Conservation (phyloP, 177 flowering plant species). For the Vitis hybrid region DNA sequence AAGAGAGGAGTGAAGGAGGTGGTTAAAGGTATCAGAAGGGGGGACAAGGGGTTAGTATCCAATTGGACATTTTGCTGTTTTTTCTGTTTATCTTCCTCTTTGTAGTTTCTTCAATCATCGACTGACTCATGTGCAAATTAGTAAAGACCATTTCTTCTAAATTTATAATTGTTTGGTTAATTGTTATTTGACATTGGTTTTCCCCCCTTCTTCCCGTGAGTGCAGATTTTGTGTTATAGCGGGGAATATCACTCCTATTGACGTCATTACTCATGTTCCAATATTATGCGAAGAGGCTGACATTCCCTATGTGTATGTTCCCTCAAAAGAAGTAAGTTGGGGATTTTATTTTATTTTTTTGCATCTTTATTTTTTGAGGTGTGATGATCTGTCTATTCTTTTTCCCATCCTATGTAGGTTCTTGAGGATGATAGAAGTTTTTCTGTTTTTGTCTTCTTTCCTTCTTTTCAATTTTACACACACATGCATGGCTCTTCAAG, state of each 20-base stretch:
- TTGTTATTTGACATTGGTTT: neutral
- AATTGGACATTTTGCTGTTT: neutral
- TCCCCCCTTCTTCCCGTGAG: neutral
- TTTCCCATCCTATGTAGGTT: too few species aligned
- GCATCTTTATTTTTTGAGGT: too few species aligned
- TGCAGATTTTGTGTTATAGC: slow-evolving; percentile 90
- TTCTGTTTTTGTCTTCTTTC: too few species aligned
- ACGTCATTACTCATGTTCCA: slow-evolving; percentile 91
- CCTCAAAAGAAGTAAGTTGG: slow-evolving; percentile 77
- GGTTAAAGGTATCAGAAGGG: slow-evolving; percentile 85
- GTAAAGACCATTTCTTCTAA: neutral
- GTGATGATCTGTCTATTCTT: too few species aligned
- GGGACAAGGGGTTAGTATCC: slow-evolving; percentile 74
- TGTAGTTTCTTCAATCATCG: neutral
- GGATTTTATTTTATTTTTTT: too few species aligned
- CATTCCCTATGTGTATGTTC: slow-evolving; percentile 78
- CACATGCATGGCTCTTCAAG: too few species aligned
- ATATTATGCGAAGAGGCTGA: slow-evolving; percentile 86
- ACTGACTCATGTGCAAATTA: neutral
- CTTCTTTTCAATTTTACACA: too few species aligned
- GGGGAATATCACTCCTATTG: slow-evolving; percentile 91
- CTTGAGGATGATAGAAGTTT: too few species aligned
- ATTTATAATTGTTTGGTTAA: too few species aligned
- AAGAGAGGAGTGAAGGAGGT: slow-evolving; percentile 99
- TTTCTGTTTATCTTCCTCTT: neutral